Conservation (phyloP, 768 basidiomycete genomes). For the Hypholoma sublateritium region DNA sequence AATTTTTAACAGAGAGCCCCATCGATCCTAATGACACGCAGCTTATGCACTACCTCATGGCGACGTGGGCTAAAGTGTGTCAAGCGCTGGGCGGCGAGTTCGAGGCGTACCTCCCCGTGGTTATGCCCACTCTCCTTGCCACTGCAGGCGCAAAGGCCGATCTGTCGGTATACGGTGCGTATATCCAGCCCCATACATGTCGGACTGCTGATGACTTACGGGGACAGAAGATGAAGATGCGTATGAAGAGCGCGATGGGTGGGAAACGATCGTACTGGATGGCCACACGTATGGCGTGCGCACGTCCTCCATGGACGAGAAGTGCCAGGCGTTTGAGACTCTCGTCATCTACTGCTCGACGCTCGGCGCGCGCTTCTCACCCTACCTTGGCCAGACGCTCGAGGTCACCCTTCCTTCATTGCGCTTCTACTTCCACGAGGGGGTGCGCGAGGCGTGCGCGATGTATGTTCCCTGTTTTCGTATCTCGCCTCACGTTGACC, state of each 20-base stretch:
- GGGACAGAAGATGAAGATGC: slow-evolving; percentile 50
- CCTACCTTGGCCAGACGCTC: slow-evolving; percentile 69
- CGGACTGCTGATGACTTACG: background rate
- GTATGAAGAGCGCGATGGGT: slow-evolving; percentile 64
- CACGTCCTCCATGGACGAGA: slow-evolving; percentile 82
- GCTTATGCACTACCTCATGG: slow-evolving; percentile 71
- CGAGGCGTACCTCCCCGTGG: slow-evolving; percentile 80
- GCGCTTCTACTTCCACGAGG: slow-evolving; percentile 81
- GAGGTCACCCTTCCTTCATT: slow-evolving; percentile 72
- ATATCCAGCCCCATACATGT: background rate
- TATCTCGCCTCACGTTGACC: background rate
- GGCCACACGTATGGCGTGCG: slow-evolving; percentile 77
- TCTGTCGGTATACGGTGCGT: slow-evolving; percentile 67
- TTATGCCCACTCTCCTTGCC: slow-evolving; percentile 76
- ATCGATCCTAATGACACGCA: slow-evolving; percentile 73
- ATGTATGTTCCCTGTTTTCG: slow-evolving; percentile 47
- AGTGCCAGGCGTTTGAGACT: slow-evolving; percentile 88
- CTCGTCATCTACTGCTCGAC: slow-evolving; percentile 78
- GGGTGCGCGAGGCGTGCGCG: slow-evolving; percentile 76
- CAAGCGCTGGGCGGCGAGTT: slow-evolving; percentile 85
- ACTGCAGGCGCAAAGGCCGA: slow-evolving; percentile 83
- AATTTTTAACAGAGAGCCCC: slow-evolving; percentile 49
- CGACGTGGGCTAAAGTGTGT: slow-evolving; percentile 88
- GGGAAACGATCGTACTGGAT: slow-evolving; percentile 77
- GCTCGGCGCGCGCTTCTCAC: slow-evolving; percentile 63